phyloP scores from a whole-genome alignment of 371 early-diverging fungal species.

The Thermomucor indicae-seudaticae region DNA sequence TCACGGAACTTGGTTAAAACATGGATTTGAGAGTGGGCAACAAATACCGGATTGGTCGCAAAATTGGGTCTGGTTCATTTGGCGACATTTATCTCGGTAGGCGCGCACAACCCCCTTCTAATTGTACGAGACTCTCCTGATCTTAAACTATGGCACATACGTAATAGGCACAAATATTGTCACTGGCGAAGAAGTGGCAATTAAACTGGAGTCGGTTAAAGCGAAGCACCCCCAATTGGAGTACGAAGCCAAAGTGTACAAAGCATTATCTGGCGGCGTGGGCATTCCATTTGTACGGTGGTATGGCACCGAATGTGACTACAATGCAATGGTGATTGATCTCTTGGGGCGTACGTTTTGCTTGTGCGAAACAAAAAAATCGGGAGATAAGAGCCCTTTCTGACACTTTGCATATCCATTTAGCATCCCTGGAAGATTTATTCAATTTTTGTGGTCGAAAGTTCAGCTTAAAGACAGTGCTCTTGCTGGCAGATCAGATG shows the following conservation, averaged over 20 bases:
- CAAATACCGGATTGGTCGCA: constrained; percentile 92
- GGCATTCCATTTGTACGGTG: constrained; percentile 96
- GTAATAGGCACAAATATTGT: constrained; percentile 79
- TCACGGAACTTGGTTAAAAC: no score
- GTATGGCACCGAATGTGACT: constrained; percentile 91
- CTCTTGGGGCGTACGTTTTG: constrained; percentile 97
- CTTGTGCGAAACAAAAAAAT: no score
- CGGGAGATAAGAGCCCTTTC: no score
- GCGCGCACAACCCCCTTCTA: no score
- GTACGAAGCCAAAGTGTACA: constrained; percentile 95
- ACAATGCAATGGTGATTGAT: constrained; percentile 97
- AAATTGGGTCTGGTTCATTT: constrained; percentile 99
- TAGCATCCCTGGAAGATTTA: constrained; percentile 97
- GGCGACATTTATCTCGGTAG: constrained; percentile 97
- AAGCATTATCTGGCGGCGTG: constrained; percentile 90
- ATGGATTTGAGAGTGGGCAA: constrained; percentile 62
- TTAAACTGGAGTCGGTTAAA: constrained; percentile 89
- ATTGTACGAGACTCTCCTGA: neutral
- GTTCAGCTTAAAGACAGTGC: constrained; percentile 97
- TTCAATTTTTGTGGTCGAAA: constrained; percentile 98
- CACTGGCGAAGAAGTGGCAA: constrained; percentile 94
- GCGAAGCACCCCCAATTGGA: constrained; percentile 96
- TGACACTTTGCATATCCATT: no score
- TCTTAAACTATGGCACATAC: neutral
- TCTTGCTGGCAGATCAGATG: constrained; percentile 97